Conservation (phyloP, 1,284 basidiomycete species). For the Fomitopsis betulina region DNA sequence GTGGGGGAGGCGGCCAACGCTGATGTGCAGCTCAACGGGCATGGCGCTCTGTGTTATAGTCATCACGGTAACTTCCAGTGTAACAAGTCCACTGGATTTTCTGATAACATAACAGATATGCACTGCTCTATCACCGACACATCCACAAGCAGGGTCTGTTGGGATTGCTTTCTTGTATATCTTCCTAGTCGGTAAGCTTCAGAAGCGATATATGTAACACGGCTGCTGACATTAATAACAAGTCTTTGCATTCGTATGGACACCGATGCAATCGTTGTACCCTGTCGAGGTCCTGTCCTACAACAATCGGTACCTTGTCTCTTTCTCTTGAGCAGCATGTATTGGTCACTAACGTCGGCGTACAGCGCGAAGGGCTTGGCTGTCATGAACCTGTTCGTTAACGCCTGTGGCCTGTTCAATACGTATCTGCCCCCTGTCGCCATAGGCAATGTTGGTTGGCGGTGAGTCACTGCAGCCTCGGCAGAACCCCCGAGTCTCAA, state of each 20-base stretch:
- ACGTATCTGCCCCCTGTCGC: slow-evolving; percentile 21
- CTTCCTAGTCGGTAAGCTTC: slow-evolving; percentile 16
- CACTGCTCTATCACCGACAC: slow-evolving; percentile 16
- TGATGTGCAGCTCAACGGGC: slow-evolving; percentile 18
- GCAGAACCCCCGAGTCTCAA: not conserved
- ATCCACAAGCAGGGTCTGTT: slow-evolving; percentile 14
- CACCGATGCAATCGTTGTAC: slow-evolving; percentile 20
- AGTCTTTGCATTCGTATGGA: slow-evolving; percentile 22
- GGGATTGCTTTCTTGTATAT: slow-evolving; percentile 22
- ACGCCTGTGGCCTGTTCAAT: slow-evolving; percentile 18
- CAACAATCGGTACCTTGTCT: slow-evolving; percentile 10
- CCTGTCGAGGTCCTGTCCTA: slow-evolving; percentile 20
- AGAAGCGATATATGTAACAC: not conserved
- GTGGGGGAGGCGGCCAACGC: slow-evolving; percentile 15
- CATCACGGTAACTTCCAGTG: slow-evolving; percentile 11
- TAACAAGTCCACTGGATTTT: not conserved
- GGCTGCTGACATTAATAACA: not conserved
- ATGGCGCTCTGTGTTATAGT: slow-evolving; percentile 18
- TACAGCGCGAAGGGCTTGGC: slow-evolving; percentile 19
- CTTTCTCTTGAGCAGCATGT: not conserved
- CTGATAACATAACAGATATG: slow-evolving; percentile 7
- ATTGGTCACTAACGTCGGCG: not conserved
- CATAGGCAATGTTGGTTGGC: slow-evolving; percentile 17
- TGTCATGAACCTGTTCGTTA: slow-evolving; percentile 19
- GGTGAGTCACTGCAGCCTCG: slow-evolving; percentile 6